These are phyloP conservation scores for Capsicum baccatum DNA, from an alignment of 257 asterid genomes.

Conservation along the genomic window DNA sequence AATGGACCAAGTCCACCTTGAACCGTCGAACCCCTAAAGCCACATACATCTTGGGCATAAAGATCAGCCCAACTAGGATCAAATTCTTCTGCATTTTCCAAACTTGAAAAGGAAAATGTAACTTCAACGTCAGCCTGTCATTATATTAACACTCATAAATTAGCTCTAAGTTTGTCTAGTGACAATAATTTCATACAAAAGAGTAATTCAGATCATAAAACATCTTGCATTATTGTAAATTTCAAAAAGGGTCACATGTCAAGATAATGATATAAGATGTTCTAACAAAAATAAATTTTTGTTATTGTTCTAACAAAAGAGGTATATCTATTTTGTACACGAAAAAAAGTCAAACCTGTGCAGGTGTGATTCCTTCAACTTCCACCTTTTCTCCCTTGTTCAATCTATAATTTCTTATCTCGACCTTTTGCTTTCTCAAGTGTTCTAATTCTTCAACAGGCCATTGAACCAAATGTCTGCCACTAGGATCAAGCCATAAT, in stretches of 20 bases:
- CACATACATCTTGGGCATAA: conserved; percentile 19
- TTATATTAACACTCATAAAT: background rate
- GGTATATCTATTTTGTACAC: background rate
- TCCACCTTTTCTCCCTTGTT: background rate
- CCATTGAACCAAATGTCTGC: background rate
- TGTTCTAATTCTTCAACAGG: conserved; percentile 13
- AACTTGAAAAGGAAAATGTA: conserved; percentile 4
- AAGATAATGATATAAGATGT: background rate
- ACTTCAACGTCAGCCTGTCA: background rate
- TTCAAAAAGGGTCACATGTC: background rate
- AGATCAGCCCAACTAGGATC: background rate
- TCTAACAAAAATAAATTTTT: background rate
- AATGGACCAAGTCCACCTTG: conserved; percentile 26
- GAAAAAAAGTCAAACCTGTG: background rate
- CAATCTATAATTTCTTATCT: background rate
- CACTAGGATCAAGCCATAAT: conserved; percentile 12
- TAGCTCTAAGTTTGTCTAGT: background rate
- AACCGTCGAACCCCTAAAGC: background rate
- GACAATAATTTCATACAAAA: background rate
- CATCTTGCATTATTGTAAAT: background rate
- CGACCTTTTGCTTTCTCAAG: background rate
- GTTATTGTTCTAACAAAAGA: background rate
- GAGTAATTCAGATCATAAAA: background rate
- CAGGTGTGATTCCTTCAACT: conserved; percentile 6
- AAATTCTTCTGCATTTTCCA: conserved; percentile 25